A percentile compares a stretch with the other conserved stretches of the same genome.
These are phyloP conservation scores for Phlyctochytrium planicorne DNA, from an alignment of 192 early-diverging fungal species.

Conservation along the genomic window DNA sequence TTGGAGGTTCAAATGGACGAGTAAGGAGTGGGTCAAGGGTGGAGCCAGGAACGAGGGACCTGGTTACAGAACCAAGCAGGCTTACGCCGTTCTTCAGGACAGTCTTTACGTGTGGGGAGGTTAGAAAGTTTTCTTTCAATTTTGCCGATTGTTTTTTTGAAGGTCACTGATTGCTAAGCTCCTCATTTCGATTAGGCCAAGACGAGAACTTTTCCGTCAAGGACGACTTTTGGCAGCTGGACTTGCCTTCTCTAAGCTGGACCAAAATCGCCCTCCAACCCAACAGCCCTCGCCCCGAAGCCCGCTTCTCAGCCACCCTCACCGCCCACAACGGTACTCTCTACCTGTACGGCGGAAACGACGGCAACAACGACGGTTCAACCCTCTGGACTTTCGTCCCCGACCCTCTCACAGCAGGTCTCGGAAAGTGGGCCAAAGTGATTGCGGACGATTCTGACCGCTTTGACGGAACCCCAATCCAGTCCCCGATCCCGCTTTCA, in stretches of 20 bases:
- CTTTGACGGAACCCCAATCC: slow-evolving; percentile 4
- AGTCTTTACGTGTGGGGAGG: slow-evolving; percentile 14
- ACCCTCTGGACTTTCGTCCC: slow-evolving; percentile 13
- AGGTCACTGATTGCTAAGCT: neutral
- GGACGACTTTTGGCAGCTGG: slow-evolving; percentile 8
- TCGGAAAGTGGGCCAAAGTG: too few relatives aligned
- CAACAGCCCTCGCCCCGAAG: neutral
- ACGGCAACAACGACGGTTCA: slow-evolving; percentile 1
- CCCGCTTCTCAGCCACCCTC: neutral
- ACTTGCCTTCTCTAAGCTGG: slow-evolving; percentile 5
- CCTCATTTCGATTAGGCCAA: slow-evolving; percentile 10
- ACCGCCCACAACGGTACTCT: slow-evolving; percentile 1
- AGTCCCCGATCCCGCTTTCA: neutral
- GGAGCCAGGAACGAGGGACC: neutral
- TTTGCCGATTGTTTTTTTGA: too few relatives aligned
- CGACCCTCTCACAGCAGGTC: too few relatives aligned
- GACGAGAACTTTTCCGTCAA: neutral
- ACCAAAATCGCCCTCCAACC: neutral
- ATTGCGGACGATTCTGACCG: neutral
- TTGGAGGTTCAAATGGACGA: neutral
- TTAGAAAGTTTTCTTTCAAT: neutral
- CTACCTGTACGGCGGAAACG: slow-evolving; percentile 14
- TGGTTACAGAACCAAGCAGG: neutral
- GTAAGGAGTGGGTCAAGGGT: neutral
- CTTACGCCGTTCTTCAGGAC: neutral